phyloP scores from a whole-genome alignment of 148 eudicot species.

The Limonium bicolor region DNA sequence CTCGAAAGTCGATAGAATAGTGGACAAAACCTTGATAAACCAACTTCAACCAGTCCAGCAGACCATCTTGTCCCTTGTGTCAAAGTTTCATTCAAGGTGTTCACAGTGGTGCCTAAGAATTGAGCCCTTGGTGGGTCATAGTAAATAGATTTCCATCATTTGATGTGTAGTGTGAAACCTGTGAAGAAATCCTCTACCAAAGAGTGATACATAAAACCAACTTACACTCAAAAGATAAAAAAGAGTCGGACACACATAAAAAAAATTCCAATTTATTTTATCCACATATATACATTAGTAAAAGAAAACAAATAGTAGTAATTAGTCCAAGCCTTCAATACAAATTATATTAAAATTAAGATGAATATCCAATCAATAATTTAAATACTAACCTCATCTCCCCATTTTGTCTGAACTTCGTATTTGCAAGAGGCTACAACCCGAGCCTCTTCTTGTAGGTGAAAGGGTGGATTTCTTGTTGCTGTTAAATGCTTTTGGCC shows the following conservation, averaged over 20 bases:
- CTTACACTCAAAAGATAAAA: too few relatives aligned
- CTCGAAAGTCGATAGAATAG: conserved; percentile 16
- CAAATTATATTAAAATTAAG: neutral
- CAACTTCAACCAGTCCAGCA: conserved; percentile 32
- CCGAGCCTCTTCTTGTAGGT: neutral
- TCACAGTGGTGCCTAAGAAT: conserved; percentile 40
- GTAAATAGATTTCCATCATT: conserved; percentile 56
- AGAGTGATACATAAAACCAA: conserved; percentile 39
- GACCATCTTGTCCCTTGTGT: conserved; percentile 45
- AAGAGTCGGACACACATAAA: too few relatives aligned
- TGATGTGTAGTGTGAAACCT: conserved; percentile 21
- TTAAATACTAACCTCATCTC: neutral
- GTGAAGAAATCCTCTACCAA: conserved; percentile 54
- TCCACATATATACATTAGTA: too few relatives aligned
- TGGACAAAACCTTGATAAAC: conserved; percentile 35
- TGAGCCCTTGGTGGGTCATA: conserved; percentile 31
- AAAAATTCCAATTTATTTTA: too few relatives aligned
- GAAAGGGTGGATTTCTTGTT: neutral
- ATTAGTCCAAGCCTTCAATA: neutral
- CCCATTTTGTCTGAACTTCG: conserved; percentile 5
- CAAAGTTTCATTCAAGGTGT: conserved; percentile 32
- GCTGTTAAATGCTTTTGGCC: neutral
- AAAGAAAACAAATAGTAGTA: neutral
- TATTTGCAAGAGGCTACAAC: neutral
- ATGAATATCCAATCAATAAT: neutral